Evolutionary conservation across 306 rosid genomes (phyloP), one percentile per base, ranked within the genome.

Genomic region (Quercus cerris): DNA sequence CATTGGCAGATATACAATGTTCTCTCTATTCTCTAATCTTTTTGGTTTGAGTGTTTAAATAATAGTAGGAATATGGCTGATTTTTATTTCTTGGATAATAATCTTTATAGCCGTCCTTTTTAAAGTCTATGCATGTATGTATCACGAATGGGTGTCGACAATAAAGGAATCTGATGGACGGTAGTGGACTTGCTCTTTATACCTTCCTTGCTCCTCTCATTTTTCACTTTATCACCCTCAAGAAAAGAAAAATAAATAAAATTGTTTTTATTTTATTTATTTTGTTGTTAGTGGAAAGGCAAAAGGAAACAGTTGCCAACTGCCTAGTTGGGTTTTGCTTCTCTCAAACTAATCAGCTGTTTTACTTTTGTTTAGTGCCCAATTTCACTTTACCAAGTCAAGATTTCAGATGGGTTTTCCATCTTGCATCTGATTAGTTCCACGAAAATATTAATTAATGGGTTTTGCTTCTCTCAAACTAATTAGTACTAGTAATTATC

Each of bases 171-270:
- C 63, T 74, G 75, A 74, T 73, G 55, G 75, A 81, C 74, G 83
- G 64, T 84, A 87, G 93, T 92, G 93, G 87, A 73, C 51, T 71
- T 27, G 76, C 41, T 35, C 91, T 90, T 92, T 92, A 92, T 90
- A 80, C 97, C 80, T 92, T 88, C 59, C 94, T 88, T 90, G 46
- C 70, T 80, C 73, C 19, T 1, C 51, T 87, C 76, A 83, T 78
- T 77, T 72, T 81, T 78, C 84, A 19, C 31, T 56, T 84, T 58
- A 44, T 77, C 76, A 46, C 33, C 64, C 22, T 3, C 44, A 28
- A 11, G 27, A 69, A 44, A 78, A 56, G 28, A 33, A 44, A 25
- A 74, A 63, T 8, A 41, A 41, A 41, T 7, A 41, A 41, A 54
- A 62, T 76, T 80, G 70, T 74, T 28, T 35, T 74, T 77, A 20